Evolutionary conservation across 495 filamentous ascomycete species (phyloP).

Genomic region (Platismatia glauca): DNA sequence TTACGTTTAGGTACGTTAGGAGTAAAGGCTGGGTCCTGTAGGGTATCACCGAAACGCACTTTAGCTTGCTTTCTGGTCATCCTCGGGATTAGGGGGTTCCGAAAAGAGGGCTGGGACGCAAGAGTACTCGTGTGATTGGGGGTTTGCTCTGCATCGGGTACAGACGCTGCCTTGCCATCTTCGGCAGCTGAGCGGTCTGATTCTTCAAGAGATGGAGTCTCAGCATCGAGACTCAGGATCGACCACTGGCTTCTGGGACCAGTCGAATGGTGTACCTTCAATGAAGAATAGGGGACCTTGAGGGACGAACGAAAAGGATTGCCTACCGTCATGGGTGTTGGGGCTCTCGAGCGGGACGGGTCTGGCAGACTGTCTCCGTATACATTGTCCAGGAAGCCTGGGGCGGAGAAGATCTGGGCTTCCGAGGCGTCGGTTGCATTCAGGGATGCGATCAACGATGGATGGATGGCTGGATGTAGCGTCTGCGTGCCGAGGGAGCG

Average conservation of each 20-base stretch:
- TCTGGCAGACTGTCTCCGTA: slow-evolving; percentile 57
- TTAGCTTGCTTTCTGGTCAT: slow-evolving; percentile 31
- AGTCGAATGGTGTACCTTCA: slow-evolving; percentile 9
- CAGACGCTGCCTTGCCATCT: slow-evolving; percentile 38
- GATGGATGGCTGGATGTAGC: slow-evolving; percentile 49
- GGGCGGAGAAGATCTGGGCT: slow-evolving; percentile 67
- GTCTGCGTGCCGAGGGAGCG: slow-evolving; percentile 61
- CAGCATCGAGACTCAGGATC: slow-evolving; percentile 19
- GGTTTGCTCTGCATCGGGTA: slow-evolving; percentile 11
- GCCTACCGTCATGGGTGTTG: slow-evolving; percentile 75
- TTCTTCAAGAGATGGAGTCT: slow-evolving; percentile 8
- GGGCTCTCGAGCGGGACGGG: slow-evolving; percentile 59
- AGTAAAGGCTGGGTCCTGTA: slow-evolving; percentile 44
- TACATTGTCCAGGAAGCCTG: slow-evolving; percentile 69
- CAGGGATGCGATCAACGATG: slow-evolving; percentile 60
- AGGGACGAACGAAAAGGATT: slow-evolving; percentile 5
- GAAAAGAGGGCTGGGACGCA: slow-evolving; percentile 9
- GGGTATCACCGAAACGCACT: slow-evolving; percentile 25
- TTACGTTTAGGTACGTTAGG: slow-evolving; percentile 49
- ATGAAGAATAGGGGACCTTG: slow-evolving; percentile 2
- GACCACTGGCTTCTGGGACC: slow-evolving; percentile 24
- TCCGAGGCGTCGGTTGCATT: slow-evolving; percentile 73
- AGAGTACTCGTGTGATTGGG: slow-evolving; percentile 1
- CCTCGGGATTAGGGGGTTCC: slow-evolving; percentile 12
- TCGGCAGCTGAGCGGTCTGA: slow-evolving; percentile 24